Percentiles rank a stretch among this genome's conserved stretches.
Conservation (phyloP, 257 asterid species). For the Nicotiana paniculata region DNA sequence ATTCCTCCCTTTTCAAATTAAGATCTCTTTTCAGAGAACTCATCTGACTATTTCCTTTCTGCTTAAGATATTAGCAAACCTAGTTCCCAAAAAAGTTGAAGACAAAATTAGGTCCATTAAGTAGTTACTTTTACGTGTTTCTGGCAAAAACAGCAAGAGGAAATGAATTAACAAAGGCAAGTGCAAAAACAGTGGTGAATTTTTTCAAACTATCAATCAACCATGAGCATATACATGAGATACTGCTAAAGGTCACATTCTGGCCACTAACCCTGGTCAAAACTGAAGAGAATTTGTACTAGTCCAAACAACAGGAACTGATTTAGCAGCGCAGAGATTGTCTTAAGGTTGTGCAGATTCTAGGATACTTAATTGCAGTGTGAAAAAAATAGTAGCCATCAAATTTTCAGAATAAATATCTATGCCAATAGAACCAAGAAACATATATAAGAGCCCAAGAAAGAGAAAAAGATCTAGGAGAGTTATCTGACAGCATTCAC, state of each 20-base stretch:
- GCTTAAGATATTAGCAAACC: neutral
- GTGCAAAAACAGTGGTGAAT: neutral
- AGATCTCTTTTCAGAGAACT: slow-evolving; percentile 1
- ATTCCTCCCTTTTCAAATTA: neutral
- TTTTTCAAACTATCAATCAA: slow-evolving; percentile 1
- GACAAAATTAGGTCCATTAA: neutral
- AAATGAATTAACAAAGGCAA: neutral
- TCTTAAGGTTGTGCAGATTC: neutral
- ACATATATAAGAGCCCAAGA: neutral
- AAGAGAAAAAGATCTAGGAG: neutral
- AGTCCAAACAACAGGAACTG: neutral
- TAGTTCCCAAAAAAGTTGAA: neutral
- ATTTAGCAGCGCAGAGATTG: slow-evolving; percentile 3
- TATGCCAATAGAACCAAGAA: neutral
- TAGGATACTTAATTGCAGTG: neutral
- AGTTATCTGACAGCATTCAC: neutral
- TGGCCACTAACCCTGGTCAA: neutral
- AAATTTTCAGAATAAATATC: neutral
- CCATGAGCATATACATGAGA: slow-evolving; percentile 3
- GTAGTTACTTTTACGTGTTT: neutral
- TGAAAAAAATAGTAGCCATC: neutral
- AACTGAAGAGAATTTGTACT: neutral
- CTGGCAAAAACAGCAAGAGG: neutral
- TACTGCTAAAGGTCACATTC: neutral
- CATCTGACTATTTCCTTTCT: neutral